Evolutionary conservation across 2,329 filamentous ascomycete species (phyloP).

Genomic region (Penicillium hordei): DNA sequence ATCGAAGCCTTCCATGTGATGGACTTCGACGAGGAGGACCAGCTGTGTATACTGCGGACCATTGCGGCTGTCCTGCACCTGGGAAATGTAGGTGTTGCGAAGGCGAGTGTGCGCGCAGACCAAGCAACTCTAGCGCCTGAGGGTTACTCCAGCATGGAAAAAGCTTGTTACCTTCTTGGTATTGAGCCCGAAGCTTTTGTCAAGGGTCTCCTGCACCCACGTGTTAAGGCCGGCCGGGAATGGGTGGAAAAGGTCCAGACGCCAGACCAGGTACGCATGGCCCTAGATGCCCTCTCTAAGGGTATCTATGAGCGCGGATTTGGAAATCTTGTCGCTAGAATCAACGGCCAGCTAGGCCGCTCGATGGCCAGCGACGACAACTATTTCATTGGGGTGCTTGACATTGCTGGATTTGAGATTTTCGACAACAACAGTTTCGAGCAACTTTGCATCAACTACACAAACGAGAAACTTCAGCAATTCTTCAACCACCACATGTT

Average conservation of each 20-base stretch:
- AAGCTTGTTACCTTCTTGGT: constrained; percentile 79
- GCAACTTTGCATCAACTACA: constrained; percentile 99
- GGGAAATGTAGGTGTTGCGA: constrained; percentile 85
- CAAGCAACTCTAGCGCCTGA: constrained; percentile 81
- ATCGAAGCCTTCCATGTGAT: constrained; percentile 94
- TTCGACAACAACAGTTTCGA: constrained; percentile 99
- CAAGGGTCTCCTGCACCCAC: constrained; percentile 84
- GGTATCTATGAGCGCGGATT: constrained; percentile 97
- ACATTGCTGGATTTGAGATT: constrained; percentile 99
- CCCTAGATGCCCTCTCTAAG: constrained; percentile 88
- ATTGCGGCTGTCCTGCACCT: constrained; percentile 90
- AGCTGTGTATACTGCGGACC: constrained; percentile 77
- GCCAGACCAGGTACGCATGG: constrained; percentile 88
- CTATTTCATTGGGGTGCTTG: constrained; percentile 94
- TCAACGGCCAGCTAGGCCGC: constrained; percentile 87
- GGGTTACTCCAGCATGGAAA: constrained; percentile 70
- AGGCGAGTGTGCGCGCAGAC: constrained; percentile 86
- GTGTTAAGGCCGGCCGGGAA: constrained; percentile 91
- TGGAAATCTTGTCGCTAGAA: constrained; percentile 84
- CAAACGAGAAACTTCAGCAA: constrained; percentile 97
- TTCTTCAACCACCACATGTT: constrained; percentile 99
- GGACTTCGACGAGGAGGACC: constrained; percentile 85
- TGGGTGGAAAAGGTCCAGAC: constrained; percentile 99
- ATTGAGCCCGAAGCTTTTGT: constrained; percentile 83
- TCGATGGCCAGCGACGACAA: constrained; percentile 82